phyloP scores from a whole-genome alignment of 2,329 filamentous ascomycete genomes.

The Cladosporium sp. region DNA sequence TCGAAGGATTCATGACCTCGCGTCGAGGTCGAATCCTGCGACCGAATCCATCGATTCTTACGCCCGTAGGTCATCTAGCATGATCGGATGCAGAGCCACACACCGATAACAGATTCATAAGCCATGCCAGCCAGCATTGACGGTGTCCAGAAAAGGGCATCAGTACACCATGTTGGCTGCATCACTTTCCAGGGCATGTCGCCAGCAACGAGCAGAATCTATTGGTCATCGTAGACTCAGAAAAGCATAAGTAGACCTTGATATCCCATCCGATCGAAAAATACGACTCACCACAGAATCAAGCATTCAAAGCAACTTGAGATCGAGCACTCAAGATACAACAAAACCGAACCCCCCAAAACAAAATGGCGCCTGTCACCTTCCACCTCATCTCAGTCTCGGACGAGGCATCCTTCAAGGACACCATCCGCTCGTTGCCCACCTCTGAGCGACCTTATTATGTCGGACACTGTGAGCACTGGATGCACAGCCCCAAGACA shows the following conservation, averaged over 20 bases:
- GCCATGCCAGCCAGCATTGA: not conserved
- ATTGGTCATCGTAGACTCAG: too few relatives aligned
- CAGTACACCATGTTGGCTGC: too few relatives aligned
- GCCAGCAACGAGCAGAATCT: too few relatives aligned
- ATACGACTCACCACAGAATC: not conserved
- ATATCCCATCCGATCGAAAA: not conserved
- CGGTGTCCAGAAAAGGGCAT: not conserved
- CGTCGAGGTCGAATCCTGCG: constrained; percentile 5
- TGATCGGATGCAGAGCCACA: too few relatives aligned
- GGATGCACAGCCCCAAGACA: constrained; percentile 20
- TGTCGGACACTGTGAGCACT: constrained; percentile 20
- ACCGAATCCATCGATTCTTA: constrained; percentile 1
- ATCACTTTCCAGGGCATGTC: too few relatives aligned
- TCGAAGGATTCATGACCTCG: not conserved
- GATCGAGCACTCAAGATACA: not conserved
- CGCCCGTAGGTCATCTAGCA: not conserved
- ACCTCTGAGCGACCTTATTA: constrained; percentile 13
- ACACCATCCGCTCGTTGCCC: constrained; percentile 1
- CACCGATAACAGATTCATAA: too few relatives aligned
- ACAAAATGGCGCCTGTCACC: constrained; percentile 22
- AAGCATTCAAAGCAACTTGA: too few relatives aligned
- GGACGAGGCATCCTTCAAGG: constrained; percentile 11
- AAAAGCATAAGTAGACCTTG: not conserved
- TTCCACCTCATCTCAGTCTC: constrained; percentile 17
- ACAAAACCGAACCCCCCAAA: not conserved